Conservation (phyloP, 2,329 filamentous ascomycete genomes). For the Lasiodiplodia gonubiensis region DNA sequence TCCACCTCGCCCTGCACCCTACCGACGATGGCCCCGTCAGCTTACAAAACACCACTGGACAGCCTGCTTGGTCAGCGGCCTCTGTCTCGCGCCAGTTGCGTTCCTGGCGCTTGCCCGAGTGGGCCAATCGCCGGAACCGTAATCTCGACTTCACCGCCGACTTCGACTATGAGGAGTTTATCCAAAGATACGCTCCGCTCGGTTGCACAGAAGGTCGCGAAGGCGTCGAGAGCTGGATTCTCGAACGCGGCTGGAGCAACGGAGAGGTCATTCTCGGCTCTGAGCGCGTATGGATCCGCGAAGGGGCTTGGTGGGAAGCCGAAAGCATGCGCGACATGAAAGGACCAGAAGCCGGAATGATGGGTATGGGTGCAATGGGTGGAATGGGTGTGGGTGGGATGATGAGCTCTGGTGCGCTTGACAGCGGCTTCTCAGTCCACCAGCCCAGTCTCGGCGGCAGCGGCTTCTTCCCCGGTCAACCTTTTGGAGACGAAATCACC, state of each 20-base stretch:
- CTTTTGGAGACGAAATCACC: slow-evolving; percentile 60
- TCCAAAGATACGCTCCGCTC: slow-evolving; percentile 77
- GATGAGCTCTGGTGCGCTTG: slow-evolving; percentile 65
- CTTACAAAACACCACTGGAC: slow-evolving; percentile 73
- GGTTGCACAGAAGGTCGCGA: slow-evolving; percentile 91
- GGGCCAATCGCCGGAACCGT: slow-evolving; percentile 92
- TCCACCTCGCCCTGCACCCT: slow-evolving; percentile 88
- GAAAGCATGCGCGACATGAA: slow-evolving; percentile 95
- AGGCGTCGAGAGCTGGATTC: slow-evolving; percentile 90
- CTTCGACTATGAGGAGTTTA: slow-evolving; percentile 93
- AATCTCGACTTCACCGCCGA: slow-evolving; percentile 95
- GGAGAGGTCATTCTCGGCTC: slow-evolving; percentile 90
- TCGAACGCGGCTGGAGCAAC: slow-evolving; percentile 97
- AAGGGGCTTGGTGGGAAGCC: slow-evolving; percentile 95
- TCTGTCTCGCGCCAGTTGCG: slow-evolving; percentile 91
- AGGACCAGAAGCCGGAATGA: slow-evolving; percentile 57
- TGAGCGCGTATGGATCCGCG: slow-evolving; percentile 94
- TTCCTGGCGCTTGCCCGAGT: slow-evolving; percentile 91
- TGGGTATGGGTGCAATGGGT: slow-evolving; percentile 38
- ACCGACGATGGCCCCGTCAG: slow-evolving; percentile 82
- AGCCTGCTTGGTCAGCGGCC: slow-evolving; percentile 91
- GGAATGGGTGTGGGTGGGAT: slow-evolving; percentile 53
- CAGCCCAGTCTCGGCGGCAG: slow-evolving; percentile 55
- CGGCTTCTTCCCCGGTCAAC: slow-evolving; percentile 71
- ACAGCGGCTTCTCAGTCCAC: slow-evolving; percentile 74